These are phyloP conservation scores for Erysimum cheiranthoides DNA, from an alignment of 345 rosid species.

Conservation along the genomic window DNA sequence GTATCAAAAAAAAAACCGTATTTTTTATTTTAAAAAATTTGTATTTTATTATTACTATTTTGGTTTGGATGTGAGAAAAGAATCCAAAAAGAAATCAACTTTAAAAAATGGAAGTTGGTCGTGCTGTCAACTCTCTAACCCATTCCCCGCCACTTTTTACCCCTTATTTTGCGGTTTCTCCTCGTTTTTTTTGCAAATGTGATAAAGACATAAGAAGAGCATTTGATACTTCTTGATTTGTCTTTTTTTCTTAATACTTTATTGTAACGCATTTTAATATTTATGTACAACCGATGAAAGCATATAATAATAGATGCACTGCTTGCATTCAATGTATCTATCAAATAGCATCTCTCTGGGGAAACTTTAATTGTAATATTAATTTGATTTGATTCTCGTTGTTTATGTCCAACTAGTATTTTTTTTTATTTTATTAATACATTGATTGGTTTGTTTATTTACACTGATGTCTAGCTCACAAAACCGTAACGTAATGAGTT, in stretches of 20 bases:
- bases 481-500: constrained; percentile 18
- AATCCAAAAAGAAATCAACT: constrained; percentile 38
- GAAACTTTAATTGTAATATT: neutral
- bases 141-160: constrained; percentile 28
- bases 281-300: constrained; percentile 17
- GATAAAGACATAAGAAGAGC: constrained; percentile 36
- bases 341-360: constrained; percentile 14
- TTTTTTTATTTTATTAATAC: neutral
- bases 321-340: constrained; percentile 40
- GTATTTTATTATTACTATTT: constrained; percentile 14
- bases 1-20: constrained; percentile 18
- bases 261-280: constrained; percentile 6
- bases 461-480: neutral
- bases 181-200: constrained; percentile 23
- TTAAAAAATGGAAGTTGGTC: constrained; percentile 31
- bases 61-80: constrained; percentile 35
- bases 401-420: constrained; percentile 22
- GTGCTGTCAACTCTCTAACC: constrained; percentile 44
- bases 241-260: neutral
- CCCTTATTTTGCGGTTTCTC: constrained; percentile 23
- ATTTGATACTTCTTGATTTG: constrained; percentile 39
- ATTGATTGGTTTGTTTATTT: constrained; percentile 17
- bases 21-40: constrained; percentile 7
- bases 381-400: constrained; percentile 26
- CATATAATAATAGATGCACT: constrained; percentile 15